phyloP scores from a whole-genome alignment of 176 grass and related monocot genomes.

The Rhynchospora tenuis region DNA sequence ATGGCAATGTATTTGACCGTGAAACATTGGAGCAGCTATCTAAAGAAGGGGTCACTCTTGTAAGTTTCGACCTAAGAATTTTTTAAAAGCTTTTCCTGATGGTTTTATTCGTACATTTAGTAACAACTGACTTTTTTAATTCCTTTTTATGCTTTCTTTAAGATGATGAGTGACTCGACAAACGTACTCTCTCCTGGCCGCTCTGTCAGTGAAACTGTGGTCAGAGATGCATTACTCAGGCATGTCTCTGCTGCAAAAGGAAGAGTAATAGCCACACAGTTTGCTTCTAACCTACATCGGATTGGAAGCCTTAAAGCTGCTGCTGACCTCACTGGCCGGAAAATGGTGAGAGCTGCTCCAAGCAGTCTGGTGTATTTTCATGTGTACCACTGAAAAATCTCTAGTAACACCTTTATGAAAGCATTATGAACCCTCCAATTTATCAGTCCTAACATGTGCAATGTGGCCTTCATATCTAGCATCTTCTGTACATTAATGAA shows the following conservation, averaged over 20 bases:
- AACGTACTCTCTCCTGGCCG: constrained; percentile 98
- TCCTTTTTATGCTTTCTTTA: constrained; percentile 19
- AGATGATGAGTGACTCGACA: constrained; percentile 99
- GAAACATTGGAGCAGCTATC: constrained; percentile 90
- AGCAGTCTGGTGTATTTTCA: background rate
- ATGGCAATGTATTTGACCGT: constrained; percentile 93
- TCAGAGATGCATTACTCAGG: constrained; percentile 65
- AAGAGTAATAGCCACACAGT: constrained; percentile 96
- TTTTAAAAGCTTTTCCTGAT: background rate
- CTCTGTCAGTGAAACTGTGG: constrained; percentile 90
- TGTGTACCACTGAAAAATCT: background rate
- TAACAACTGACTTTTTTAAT: constrained; percentile 19
- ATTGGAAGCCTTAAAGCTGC: constrained; percentile 98
- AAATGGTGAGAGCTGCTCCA: constrained; percentile 51
- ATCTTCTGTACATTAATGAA: background rate
- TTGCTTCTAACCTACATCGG: constrained; percentile 98
- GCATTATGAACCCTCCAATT: background rate
- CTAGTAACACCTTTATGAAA: background rate
- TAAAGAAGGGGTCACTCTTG: constrained; percentile 98
- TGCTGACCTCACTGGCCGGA: constrained; percentile 89
- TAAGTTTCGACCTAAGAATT: constrained; percentile 35
- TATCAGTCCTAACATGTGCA: background rate
- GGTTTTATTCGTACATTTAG: background rate
- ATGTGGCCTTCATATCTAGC: background rate
- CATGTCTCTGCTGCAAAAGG: constrained; percentile 92